These are phyloP conservation scores for Passalora sequoiae DNA, from an alignment of 2,329 filamentous ascomycete genomes.

Conservation along the genomic window DNA sequence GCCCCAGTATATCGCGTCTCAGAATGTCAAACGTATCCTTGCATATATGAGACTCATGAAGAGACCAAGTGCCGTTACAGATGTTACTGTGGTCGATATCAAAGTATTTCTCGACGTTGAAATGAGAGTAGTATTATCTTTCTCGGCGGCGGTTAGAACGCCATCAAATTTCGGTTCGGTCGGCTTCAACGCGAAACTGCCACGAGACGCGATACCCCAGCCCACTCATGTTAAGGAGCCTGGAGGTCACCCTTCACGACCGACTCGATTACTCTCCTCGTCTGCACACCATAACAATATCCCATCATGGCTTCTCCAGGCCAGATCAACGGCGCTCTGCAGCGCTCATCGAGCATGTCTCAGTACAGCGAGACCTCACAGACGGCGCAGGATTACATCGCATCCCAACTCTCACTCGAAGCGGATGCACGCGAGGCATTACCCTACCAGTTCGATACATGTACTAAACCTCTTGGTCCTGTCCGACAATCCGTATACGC, in stretches of 20 bases:
- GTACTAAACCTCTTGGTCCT: constrained; percentile 82
- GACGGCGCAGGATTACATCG: constrained; percentile 65
- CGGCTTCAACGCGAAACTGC: neutral
- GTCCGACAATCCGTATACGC: constrained; percentile 86
- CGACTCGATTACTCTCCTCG: too few species aligned
- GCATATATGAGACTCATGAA: too few species aligned
- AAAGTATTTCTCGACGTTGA: too few species aligned
- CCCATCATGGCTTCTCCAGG: constrained; percentile 4
- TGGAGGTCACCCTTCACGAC: neutral
- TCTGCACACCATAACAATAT: too few species aligned
- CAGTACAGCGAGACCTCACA: constrained; percentile 45
- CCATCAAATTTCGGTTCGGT: neutral
- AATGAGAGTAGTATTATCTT: too few species aligned
- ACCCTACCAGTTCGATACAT: constrained; percentile 91
- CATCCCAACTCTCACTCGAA: constrained; percentile 83
- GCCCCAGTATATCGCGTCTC: too few species aligned
- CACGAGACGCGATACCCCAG: neutral
- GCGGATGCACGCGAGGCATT: constrained; percentile 91
- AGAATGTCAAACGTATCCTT: too few species aligned
- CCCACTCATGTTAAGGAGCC: neutral
- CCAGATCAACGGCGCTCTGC: constrained; percentile 1
- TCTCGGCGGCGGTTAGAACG: neutral
- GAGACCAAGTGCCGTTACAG: too few species aligned
- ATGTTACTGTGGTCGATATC: too few species aligned
- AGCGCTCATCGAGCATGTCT: constrained; percentile 17